Base-by-base conservation (phyloP, 2,329 filamentous ascomycete species). In the Penicillium sp. region DNA sequence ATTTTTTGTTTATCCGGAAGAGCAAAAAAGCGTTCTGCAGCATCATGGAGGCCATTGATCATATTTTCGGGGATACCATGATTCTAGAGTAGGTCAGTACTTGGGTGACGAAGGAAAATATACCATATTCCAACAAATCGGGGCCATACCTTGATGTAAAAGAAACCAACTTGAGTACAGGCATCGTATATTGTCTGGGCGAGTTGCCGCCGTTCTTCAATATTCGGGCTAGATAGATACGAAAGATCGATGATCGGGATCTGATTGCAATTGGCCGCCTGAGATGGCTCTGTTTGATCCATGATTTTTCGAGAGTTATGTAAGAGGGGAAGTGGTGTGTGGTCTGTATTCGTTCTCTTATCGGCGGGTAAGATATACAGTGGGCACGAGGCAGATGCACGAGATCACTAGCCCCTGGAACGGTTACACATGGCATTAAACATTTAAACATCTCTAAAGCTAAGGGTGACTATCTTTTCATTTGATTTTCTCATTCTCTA, bases 181-280 rank as follows among this genome's bases (percentile, higher is more conserved):
- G 65, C 68, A 42, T 60, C 75, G 8, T 76, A 72, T 16, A 82
- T 73, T 44, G 77, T 66, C 13, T 65, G 62, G 2, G 80, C 77
- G 4, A 81, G 71, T 8, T 65, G 65, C 48, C 74, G 64, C 1
- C 78, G 75, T 16, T 76, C 73, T 3, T 70, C 62, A 0, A 74
- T 52, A 1, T 66, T 55, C 2, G 66, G 55, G 51, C 74, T 78
- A 62, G 73, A 74, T n/a, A 80, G 69, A 14, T 64, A 62, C 0
- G 77, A 71, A 2, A 80, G 67, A 59, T 82, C 78, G 49, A 82
- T 78, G 37, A 81, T 65, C 1, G 78, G 77, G 14, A 81, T 76
- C 44, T 68, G 62, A 16, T 67, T 58, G 14, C 65, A 68, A 19
- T 62, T 50, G 10, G 57, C 59, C 1, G 54, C 35, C 27, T 62